These are phyloP conservation scores for Xylona heveae DNA, from an alignment of 495 filamentous ascomycete species.

Conservation along the genomic window DNA sequence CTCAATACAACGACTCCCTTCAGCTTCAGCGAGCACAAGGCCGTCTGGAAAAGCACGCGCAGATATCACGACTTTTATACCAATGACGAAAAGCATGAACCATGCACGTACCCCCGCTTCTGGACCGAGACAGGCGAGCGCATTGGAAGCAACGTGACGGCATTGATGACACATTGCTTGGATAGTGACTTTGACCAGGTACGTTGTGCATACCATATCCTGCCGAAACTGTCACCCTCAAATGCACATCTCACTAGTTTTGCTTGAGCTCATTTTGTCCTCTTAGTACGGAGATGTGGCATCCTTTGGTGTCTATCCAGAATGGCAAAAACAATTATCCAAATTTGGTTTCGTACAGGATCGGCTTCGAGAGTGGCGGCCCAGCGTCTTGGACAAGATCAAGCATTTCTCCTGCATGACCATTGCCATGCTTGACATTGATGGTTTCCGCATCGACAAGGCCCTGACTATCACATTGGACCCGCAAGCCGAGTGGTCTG, in stretches of 20 bases:
- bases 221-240: too few species aligned
- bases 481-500: conserved; percentile 21
- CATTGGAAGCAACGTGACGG: conserved; percentile 10
- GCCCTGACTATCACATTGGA: conserved; percentile 25
- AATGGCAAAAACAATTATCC: conserved; percentile 17
- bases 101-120: conserved; percentile 17
- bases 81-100: conserved; percentile 13
- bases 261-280: too few species aligned
- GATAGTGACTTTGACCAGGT: conserved; percentile 20
- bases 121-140: conserved; percentile 14
- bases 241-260: too few species aligned
- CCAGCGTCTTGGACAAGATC: conserved; percentile 16
- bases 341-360: conserved; percentile 22
- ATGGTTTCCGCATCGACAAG: conserved; percentile 28
- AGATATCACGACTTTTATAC: conserved; percentile 21
- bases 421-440: conserved; percentile 24
- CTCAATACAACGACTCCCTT: conserved; percentile 22
- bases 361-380: conserved; percentile 19
- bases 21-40: conserved; percentile 20
- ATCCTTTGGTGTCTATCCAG: conserved; percentile 20
- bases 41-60: conserved; percentile 19
- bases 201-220: conserved; percentile 2
- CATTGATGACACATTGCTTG: conserved; percentile 15
- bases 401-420: conserved; percentile 19
- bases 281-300: conserved; percentile 19